Evolutionary conservation across 2,329 filamentous ascomycete species (phyloP).

Genomic region (Lecanicillium sp.): DNA sequence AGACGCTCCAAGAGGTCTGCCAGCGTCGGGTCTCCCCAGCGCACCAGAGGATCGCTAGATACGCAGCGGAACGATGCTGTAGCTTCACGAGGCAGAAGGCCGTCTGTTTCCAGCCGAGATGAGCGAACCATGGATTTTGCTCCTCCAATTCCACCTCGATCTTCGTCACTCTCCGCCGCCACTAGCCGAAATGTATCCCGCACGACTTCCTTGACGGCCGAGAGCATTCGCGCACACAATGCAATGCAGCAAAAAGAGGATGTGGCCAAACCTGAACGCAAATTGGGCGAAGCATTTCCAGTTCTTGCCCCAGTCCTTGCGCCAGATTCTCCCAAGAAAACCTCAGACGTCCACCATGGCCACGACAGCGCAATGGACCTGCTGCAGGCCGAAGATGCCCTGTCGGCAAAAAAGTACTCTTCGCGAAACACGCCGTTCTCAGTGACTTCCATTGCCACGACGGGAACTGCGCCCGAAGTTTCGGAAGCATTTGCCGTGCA

Average conservation of each 20-base stretch:
- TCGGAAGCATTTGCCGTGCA: slow-evolving; percentile 57
- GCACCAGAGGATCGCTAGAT: slow-evolving; percentile 18
- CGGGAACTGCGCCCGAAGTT: slow-evolving; percentile 54
- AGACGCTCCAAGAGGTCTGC: slow-evolving; percentile 47
- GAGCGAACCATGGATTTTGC: slow-evolving; percentile 56
- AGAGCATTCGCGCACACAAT: slow-evolving; percentile 53
- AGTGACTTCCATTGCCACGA: slow-evolving; percentile 55
- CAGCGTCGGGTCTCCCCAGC: slow-evolving; percentile 43
- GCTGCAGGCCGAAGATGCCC: slow-evolving; percentile 44
- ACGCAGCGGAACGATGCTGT: not conserved
- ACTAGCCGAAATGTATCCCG: slow-evolving; percentile 53
- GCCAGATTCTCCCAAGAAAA: not conserved
- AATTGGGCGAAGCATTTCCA: slow-evolving; percentile 15
- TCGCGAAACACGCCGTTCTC: slow-evolving; percentile 58
- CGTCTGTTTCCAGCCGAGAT: slow-evolving; percentile 19
- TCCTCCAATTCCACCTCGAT: slow-evolving; percentile 49
- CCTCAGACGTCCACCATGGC: not conserved
- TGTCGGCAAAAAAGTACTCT: slow-evolving; percentile 47
- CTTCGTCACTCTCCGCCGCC: slow-evolving; percentile 57
- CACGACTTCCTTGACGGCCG: slow-evolving; percentile 50
- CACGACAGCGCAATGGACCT: slow-evolving; percentile 37
- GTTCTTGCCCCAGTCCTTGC: not conserved
- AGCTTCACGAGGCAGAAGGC: not conserved
- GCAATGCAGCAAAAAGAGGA: slow-evolving; percentile 25
- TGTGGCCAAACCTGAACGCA: slow-evolving; percentile 23